phyloP scores from a whole-genome alignment of 495 filamentous ascomycete genomes.

The Trichoderma erinaceum region DNA sequence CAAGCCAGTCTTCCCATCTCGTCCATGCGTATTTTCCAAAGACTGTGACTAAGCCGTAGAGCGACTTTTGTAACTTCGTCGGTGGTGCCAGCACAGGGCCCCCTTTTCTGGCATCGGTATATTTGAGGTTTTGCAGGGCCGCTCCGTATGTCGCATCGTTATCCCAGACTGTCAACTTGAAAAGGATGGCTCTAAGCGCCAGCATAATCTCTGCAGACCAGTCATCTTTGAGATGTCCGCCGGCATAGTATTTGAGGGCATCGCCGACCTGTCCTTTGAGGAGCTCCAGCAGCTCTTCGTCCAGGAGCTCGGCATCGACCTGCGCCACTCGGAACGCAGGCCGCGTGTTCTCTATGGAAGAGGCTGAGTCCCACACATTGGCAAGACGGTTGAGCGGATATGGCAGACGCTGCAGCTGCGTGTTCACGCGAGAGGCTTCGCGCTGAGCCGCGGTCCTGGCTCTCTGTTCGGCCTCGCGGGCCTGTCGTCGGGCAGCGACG shows the following conservation, averaged over 20 bases:
- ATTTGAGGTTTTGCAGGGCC: conserved; percentile 81
- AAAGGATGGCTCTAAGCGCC: conserved; percentile 69
- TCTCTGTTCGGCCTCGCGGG: conserved; percentile 57
- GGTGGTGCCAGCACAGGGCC: conserved; percentile 54
- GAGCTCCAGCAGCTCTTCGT: conserved; percentile 85
- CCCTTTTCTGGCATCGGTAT: conserved; percentile 71
- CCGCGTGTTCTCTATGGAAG: conserved; percentile 67
- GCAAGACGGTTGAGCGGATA: conserved; percentile 55
- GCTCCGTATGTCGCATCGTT: conserved; percentile 93
- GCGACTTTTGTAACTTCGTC: conserved; percentile 69
- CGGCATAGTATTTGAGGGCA: conserved; percentile 73
- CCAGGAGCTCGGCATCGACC: conserved; percentile 90
- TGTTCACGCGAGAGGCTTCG: conserved; percentile 52
- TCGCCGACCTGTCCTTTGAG: conserved; percentile 84
- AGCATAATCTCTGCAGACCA: conserved; percentile 83
- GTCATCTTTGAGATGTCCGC: conserved; percentile 62
- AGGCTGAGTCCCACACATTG: conserved; percentile 63
- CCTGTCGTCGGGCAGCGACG: conserved; percentile 68
- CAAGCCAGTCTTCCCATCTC: conserved; percentile 82
- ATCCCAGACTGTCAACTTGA: conserved; percentile 95
- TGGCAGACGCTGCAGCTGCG: conserved; percentile 53
- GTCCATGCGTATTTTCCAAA: conserved; percentile 83
- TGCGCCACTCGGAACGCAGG: conserved; percentile 93
- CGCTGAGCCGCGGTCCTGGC: conserved; percentile 50
- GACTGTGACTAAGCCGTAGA: conserved; percentile 81